Conservation (phyloP, 345 rosid species). For the Isatis tinctoria region DNA sequence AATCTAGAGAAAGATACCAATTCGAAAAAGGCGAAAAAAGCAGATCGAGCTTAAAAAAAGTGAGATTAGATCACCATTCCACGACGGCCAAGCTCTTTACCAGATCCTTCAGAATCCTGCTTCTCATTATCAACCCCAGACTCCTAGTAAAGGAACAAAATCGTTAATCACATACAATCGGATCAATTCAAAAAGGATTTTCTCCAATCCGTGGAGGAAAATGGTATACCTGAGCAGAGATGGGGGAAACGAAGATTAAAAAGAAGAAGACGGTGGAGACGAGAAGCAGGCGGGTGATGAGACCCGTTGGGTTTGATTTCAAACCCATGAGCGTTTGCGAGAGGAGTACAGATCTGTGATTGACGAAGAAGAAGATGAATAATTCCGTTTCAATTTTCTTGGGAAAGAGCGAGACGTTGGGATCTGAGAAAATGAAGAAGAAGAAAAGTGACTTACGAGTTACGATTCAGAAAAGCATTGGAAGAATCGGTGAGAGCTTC, state of each 20-base stretch:
- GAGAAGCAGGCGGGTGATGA: slow-evolving; percentile 28
- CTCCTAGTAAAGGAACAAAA: slow-evolving; percentile 37
- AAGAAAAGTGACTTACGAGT: not conserved
- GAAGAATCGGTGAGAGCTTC: slow-evolving; percentile 9
- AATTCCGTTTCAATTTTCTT: not conserved
- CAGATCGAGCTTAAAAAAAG: not conserved
- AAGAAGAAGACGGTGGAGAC: slow-evolving; percentile 22
- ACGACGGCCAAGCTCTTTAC: slow-evolving; percentile 84
- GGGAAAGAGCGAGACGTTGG: not conserved
- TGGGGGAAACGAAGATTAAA: slow-evolving; percentile 32
- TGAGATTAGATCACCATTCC: slow-evolving; percentile 57
- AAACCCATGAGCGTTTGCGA: slow-evolving; percentile 38
- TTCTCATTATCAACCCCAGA: slow-evolving; percentile 39
- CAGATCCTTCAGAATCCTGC: slow-evolving; percentile 45
- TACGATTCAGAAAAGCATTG: slow-evolving; percentile 16
- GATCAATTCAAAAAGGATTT: not conserved
- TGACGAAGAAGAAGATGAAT: not conserved
- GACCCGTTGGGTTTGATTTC: slow-evolving; percentile 21
- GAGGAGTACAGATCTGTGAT: slow-evolving; percentile 9
- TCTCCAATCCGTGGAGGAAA: not conserved
- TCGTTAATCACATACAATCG: not conserved
- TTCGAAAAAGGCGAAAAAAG: not conserved
- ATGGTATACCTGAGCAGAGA: slow-evolving; percentile 45
- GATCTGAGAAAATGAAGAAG: slow-evolving; percentile 3
- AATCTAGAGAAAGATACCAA: not conserved